Conservation (phyloP, 2,329 filamentous ascomycete species). For the Coniochaeta hoffmannii region DNA sequence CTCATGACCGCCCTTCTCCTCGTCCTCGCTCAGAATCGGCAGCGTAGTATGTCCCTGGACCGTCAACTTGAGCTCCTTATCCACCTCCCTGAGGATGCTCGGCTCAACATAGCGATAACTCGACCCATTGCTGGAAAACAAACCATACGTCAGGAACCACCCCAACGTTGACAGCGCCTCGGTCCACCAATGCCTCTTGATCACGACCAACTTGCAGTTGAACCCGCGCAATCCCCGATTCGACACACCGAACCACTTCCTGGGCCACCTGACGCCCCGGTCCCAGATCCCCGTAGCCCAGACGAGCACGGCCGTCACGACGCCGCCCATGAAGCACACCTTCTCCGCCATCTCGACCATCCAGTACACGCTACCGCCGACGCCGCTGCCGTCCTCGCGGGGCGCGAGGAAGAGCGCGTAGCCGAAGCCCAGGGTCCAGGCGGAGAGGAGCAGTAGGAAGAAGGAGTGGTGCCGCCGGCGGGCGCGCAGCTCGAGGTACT, state of each 20-base stretch:
- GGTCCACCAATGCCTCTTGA: conserved; percentile 73
- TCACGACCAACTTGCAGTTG: conserved; percentile 93
- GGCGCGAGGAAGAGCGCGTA: conserved; percentile 92
- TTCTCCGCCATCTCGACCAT: conserved; percentile 85
- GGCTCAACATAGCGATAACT: conserved; percentile 74
- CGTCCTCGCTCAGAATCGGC: conserved; percentile 35
- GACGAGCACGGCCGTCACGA: conserved; percentile 78
- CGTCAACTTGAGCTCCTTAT: conserved; percentile 47
- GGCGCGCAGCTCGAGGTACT: conserved; percentile 85
- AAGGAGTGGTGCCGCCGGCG: conserved; percentile 88
- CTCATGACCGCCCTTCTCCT: conserved; percentile 64
- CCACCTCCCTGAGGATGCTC: conserved; percentile 48
- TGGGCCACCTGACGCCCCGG: conserved; percentile 86
- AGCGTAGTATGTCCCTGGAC: conserved; percentile 31
- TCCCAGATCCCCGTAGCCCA: conserved; percentile 98
- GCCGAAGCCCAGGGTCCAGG: conserved; percentile 79
- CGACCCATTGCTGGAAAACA: conserved; percentile 60
- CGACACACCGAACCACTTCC: conserved; percentile 80
- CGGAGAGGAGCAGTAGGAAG: conserved; percentile 69
- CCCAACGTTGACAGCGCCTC: conserved; percentile 66
- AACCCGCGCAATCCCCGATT: conserved; percentile 86
- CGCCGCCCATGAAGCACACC: conserved; percentile 82
- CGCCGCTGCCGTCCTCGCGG: conserved; percentile 85
- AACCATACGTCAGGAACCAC: conserved; percentile 71
- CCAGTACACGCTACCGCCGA: conserved; percentile 95